Percentiles rank a stretch among this genome's conserved stretches.
phyloP scores from a whole-genome alignment of 352 stramenopile species.

The Phytophthora hybrid region DNA sequence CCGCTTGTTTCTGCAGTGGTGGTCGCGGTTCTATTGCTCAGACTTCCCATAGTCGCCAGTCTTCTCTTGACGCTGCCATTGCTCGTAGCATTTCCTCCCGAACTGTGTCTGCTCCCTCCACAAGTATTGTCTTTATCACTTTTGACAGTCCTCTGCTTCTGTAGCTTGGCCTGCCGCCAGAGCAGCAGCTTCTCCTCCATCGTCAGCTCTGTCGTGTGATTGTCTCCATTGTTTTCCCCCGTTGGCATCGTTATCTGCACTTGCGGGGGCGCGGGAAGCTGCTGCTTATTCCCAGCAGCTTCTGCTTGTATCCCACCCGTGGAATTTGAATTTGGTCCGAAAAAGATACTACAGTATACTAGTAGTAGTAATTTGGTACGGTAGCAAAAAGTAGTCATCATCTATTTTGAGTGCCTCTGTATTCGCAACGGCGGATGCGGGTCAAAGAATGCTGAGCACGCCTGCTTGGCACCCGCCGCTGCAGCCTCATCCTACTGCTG shows the following conservation, averaged over 20 bases:
- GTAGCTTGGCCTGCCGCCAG: slow-evolving; percentile 28
- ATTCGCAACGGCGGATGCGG: slow-evolving; percentile 38
- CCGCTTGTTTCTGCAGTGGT: neutral
- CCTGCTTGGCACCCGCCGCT: slow-evolving; percentile 26
- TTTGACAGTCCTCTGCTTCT: neutral
- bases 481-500: slow-evolving; percentile 46
- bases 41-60: neutral
- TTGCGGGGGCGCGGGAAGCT: neutral
- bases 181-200: slow-evolving; percentile 34
- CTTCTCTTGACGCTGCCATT: slow-evolving; percentile 18
- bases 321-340: neutral
- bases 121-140: neutral
- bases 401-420: slow-evolving; percentile 36
- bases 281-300: neutral
- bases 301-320: neutral
- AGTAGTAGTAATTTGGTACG: slow-evolving; percentile 3
- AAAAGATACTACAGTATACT: neutral
- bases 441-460: slow-evolving; percentile 24
- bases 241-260: neutral
- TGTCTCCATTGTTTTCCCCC: neutral
- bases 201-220: neutral
- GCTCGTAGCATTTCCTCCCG: neutral
- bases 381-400: slow-evolving; percentile 34
- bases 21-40: neutral
- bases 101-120: neutral